Conservation (phyloP, 1,139 yeast species). For the Diutina sp. region DNA sequence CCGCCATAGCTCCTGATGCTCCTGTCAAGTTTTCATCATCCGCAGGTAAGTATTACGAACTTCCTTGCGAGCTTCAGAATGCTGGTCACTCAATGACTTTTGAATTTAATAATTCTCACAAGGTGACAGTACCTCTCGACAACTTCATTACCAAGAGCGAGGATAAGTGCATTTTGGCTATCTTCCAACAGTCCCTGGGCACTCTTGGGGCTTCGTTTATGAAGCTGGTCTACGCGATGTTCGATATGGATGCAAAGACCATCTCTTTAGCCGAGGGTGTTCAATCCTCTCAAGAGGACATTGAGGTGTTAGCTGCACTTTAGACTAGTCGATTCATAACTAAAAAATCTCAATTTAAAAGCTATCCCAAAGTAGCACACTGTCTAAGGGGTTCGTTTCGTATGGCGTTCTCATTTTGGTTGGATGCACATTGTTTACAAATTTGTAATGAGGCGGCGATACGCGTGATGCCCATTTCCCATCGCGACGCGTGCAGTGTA, state of each 20-base stretch:
- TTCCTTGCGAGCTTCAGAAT: not conserved
- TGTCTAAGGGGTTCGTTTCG: not conserved
- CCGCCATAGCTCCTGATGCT: not conserved
- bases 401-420: not conserved
- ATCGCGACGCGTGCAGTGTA: not conserved
- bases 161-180: not conserved
- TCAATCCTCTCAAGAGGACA: not conserved
- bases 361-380: too few relatives aligned
- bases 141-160: not conserved
- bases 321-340: not conserved
- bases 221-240: not conserved
- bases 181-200: not conserved
- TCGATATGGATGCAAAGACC: conserved; percentile 1
- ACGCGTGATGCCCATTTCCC: not conserved
- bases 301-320: not conserved
- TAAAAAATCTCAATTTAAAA: too few relatives aligned
- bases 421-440: too few relatives aligned
- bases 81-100: not conserved
- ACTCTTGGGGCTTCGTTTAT: not conserved
- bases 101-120: not conserved
- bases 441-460: not conserved
- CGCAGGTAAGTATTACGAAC: not conserved
- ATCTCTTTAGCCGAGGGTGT: not conserved
- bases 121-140: not conserved
- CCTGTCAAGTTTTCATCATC: not conserved